A percentile compares a stretch with the other conserved stretches of the same genome.
Conservation (phyloP, 129 eudicot species). For the Scalesia atractyloides region DNA sequence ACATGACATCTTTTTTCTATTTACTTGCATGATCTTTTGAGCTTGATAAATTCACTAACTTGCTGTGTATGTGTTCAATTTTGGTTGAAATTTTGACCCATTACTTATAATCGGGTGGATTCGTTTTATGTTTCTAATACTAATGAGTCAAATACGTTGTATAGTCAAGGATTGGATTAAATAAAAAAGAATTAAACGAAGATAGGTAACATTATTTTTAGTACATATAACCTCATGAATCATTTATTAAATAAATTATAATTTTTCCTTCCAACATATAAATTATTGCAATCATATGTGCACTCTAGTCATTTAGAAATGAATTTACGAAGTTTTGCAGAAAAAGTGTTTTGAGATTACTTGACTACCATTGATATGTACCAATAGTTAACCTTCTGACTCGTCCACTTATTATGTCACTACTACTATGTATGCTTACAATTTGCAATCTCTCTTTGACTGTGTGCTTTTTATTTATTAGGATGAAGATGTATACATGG, state of each 20-base stretch:
- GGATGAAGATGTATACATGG: conserved; percentile 91
- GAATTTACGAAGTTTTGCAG: background rate
- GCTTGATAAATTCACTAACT: too few species aligned
- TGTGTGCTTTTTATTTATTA: conserved; percentile 22
- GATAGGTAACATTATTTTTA: too few species aligned
- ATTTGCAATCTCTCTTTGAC: background rate
- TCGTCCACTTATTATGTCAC: background rate
- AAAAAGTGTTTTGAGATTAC: background rate
- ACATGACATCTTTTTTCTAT: background rate
- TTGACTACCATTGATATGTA: background rate
- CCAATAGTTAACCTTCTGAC: background rate
- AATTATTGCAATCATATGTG: background rate
- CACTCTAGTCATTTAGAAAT: background rate
- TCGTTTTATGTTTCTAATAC: background rate
- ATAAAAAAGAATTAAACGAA: too few species aligned
- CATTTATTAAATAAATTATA: too few species aligned
- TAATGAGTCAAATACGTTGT: background rate
- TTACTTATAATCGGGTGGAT: background rate
- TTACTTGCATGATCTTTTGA: background rate
- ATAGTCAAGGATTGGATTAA: too few species aligned
- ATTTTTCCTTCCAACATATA: too few species aligned
- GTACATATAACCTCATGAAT: too few species aligned
- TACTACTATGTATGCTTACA: background rate
- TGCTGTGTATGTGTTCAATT: too few species aligned
- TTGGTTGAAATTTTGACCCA: too few species aligned